Base-by-base conservation (phyloP, 1,139 yeast genomes). In the Suhomyces chickasaworum region DNA sequence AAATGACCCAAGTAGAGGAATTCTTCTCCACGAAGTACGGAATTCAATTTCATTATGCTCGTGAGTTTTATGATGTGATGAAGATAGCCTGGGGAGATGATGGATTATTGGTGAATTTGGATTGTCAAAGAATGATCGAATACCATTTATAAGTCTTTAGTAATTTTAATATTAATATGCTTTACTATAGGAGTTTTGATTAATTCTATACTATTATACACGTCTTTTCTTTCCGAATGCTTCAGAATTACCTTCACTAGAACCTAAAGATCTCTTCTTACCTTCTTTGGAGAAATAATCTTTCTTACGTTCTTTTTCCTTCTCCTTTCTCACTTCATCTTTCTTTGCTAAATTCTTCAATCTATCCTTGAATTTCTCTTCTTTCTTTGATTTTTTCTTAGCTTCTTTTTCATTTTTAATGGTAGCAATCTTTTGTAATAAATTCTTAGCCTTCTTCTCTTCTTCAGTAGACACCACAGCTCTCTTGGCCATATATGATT, bases 391-490 rank as follows among this genome's bases (percentile, higher is more conserved):
- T 57, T 73, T 78, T 54, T 86, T 81, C 80, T 87, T 90, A 42
- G 82, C 78, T 33, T 89, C 97, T 72, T 93, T 93, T 49, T 87
- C 95, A 59, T 84, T 88, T 57, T 89, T 81, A 45, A 95, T 73
- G 0, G 97, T 89, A 56, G 87, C 81, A 46, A 93, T 84, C 69
- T 89, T 89, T 65, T 86, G 95, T 78, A 93, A 81, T 68, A 93
- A 79, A 36, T 89, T 86, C 57, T 98, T 81, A 18, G 96, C 93
- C 72, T 89, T 88, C 84, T 89, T 89, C 65, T 91, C 98, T 50
- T 90, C 97, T 21, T 95, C 96, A 37, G 86, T 88, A 43, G 91
- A 73, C 3, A 91, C 95, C 47, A 93, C 97, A 1, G 99, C 99
- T 62, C 99, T 83, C 74, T 90, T 91, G 52, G 84, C 85, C 80